Evolutionary conservation across 2,329 filamentous ascomycete species (phyloP), one percentile per base, ranked within the genome.

Genomic region (Hyphodiscus sp.): DNA sequence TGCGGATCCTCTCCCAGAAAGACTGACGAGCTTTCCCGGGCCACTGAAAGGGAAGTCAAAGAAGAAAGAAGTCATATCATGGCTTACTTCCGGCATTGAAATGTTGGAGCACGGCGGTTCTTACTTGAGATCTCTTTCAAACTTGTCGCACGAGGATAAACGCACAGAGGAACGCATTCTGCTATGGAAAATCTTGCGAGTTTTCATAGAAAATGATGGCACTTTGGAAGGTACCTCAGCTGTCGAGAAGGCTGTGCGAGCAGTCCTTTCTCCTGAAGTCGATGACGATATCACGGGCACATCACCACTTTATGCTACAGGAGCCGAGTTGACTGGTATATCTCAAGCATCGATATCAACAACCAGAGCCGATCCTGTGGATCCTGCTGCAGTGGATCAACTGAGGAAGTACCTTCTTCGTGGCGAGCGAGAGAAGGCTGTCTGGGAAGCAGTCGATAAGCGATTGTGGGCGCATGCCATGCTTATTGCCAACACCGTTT

Each of bases 381-480:
- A 95, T 69, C 74, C 83, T 6, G 75, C 79, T 1, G 81, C 84
- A 4, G 74, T 95, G 41, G 83, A 90, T 56, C 78, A 84, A 54
- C 77, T 97, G 46, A 86, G 89, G 26, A 83, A 78, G 45, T 77
- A 83, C 63, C 78, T 99, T 4, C 76, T 95, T 9, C 75, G 81
- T 51, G 94, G 95, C 10, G 86, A 97, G 46, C 82, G 91, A 20
- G 91, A 96, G 65, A 89, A 91, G 61, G 94, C 94, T 5, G 88
- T 95, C 0, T 97, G 92, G 92, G 79, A 87, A 59, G 91, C 94
- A 4, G 92, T 91, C 30, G 94, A 99, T 69, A 91, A 91, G 69
- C 83, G 91, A 47, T 75, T 99, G 2, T 99, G 95, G 95, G 94
- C 90, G 1, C 95, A 99, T 69, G 95, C 94, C 2, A 87, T 99